Conservation (phyloP, 2,329 filamentous ascomycete genomes). For the Phialemonium atrogriseum region DNA sequence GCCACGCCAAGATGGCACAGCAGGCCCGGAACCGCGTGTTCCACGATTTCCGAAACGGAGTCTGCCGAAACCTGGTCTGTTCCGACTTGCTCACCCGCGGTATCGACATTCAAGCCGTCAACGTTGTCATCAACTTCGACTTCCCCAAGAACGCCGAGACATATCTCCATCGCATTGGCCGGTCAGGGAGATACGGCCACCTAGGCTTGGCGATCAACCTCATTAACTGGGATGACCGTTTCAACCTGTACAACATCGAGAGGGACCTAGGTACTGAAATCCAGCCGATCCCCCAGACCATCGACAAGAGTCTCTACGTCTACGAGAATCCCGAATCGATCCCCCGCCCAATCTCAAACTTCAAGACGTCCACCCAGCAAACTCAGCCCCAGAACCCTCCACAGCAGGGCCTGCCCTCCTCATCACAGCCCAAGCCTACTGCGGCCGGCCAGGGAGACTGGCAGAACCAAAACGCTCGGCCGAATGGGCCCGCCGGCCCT, state of each 20-base stretch:
- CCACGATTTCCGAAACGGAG: slow-evolving; percentile 97
- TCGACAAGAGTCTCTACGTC: slow-evolving; percentile 97
- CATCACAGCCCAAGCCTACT: slow-evolving; percentile 6
- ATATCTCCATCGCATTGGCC: slow-evolving; percentile 95
- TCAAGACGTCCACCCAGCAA: slow-evolving; percentile 16
- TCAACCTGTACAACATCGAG: slow-evolving; percentile 98
- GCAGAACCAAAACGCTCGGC: slow-evolving; percentile 29
- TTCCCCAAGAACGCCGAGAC: slow-evolving; percentile 99
- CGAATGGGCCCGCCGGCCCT: slow-evolving; percentile 23
- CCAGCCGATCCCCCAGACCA: slow-evolving; percentile 84
- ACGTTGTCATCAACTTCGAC: slow-evolving; percentile 99
- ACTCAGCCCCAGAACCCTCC: slow-evolving; percentile 7
- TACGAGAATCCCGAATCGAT: slow-evolving; percentile 96
- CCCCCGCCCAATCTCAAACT: slow-evolving; percentile 64
- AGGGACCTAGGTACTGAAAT: slow-evolving; percentile 96
- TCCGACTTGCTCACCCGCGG: slow-evolving; percentile 95
- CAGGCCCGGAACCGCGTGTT: slow-evolving; percentile 96
- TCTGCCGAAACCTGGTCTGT: slow-evolving; percentile 96
- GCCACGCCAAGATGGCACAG: slow-evolving; percentile 96
- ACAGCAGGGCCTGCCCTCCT: slow-evolving; percentile 7
- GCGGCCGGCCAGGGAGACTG: slow-evolving; percentile 25
- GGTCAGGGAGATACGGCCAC: slow-evolving; percentile 94
- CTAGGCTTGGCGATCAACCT: slow-evolving; percentile 96
- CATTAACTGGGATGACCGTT: slow-evolving; percentile 98
- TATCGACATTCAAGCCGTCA: slow-evolving; percentile 99